Evolutionary conservation across 2,329 filamentous ascomycete species (phyloP).

Genomic region (Raffaelea arxii): DNA sequence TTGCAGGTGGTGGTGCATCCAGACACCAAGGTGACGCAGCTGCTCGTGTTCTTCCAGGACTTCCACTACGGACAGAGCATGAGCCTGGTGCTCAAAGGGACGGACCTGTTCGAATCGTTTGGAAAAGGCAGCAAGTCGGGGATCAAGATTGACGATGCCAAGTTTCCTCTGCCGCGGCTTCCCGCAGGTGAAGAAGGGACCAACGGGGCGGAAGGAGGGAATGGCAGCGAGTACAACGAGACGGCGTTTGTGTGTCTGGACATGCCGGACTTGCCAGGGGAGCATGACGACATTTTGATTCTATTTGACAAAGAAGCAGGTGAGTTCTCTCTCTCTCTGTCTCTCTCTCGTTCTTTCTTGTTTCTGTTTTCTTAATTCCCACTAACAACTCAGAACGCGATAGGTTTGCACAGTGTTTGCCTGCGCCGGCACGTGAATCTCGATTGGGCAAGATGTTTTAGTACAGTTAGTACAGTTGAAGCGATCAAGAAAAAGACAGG

Average conservation of each 20-base stretch:
- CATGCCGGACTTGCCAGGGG: slow-evolving; percentile 77
- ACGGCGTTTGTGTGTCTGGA: slow-evolving; percentile 75
- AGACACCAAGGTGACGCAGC: slow-evolving; percentile 59
- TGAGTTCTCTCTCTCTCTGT: slow-evolving; percentile 35
- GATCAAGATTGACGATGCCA: slow-evolving; percentile 77
- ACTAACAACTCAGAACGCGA: slow-evolving; percentile 38
- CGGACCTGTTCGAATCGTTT: slow-evolving; percentile 70
- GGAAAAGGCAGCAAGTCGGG: slow-evolving; percentile 58
- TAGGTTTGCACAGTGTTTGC: slow-evolving; percentile 38
- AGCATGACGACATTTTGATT: slow-evolving; percentile 86
- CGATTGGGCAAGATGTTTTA: slow-evolving; percentile 11
- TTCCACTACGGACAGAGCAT: slow-evolving; percentile 82
- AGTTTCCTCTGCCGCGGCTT: slow-evolving; percentile 71
- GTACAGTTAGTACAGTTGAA: no score
- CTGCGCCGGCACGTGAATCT: slow-evolving; percentile 46
- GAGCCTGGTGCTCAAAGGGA: slow-evolving; percentile 78
- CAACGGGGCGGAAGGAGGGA: slow-evolving; percentile 20
- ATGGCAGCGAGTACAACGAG: slow-evolving; percentile 25
- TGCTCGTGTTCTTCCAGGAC: slow-evolving; percentile 80
- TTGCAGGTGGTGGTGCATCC: slow-evolving; percentile 70
- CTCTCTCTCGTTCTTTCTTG: slow-evolving; percentile 1
- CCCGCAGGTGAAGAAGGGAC: slow-evolving; percentile 15
- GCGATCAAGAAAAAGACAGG: no score
- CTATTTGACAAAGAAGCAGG: slow-evolving; percentile 71
- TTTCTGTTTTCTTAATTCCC: background rate